Base-by-base conservation (phyloP, 2,329 filamentous ascomycete genomes). In the Pseudogymnoascus destructans region DNA sequence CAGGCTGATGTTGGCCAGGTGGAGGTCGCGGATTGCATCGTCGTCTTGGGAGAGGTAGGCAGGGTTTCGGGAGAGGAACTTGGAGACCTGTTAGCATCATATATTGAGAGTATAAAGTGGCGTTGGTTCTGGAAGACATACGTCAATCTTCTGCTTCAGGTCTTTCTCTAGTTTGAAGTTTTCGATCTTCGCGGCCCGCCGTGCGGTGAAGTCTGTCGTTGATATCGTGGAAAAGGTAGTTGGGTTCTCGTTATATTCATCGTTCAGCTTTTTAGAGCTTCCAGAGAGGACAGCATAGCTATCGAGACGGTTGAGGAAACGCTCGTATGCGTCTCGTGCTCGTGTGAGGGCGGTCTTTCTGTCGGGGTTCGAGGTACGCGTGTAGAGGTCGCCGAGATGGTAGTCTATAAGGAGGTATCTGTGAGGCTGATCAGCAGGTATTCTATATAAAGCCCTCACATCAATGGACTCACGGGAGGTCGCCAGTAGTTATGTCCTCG, bases 91-190 rank as follows among this genome's bases (percentile, higher is more conserved):
- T 38, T 33, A 42, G 46, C n/a, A 35, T 61, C 68, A 40, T 67
- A 63, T 73, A 66, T 40, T 13, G 15, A 4, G 1, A 13, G 5
- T 32, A 52, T 52, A 7, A 1, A 2, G 15, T 74, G 74, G 40
- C 77, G 73, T 33, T 67, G 68, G 57, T 72, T 71, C 65, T 78
- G 71, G 35, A 68, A 70, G 23, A 65, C 71, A 42, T 70, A 84
- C 81, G 71, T 89, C 87, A n/a, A 97, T 76, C 70, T 86, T 91
- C 63, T 83, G 78, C 71, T 89, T 90, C 60, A 98, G 73, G 62
- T 86, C 83, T 70, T 93, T 95, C 71, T 97, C 93, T 57, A 87
- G 81, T 66, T 82, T 84, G 72, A 90, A 96, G 61, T 87, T 83
- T 46, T 82, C 79, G 64, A 98, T 95, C 73, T 97, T 98, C 52